Percentiles rank a stretch among this genome's conserved stretches.
Evolutionary conservation across 2,329 filamentous ascomycete genomes (phyloP).

Genomic region (Septoria petroselini): DNA sequence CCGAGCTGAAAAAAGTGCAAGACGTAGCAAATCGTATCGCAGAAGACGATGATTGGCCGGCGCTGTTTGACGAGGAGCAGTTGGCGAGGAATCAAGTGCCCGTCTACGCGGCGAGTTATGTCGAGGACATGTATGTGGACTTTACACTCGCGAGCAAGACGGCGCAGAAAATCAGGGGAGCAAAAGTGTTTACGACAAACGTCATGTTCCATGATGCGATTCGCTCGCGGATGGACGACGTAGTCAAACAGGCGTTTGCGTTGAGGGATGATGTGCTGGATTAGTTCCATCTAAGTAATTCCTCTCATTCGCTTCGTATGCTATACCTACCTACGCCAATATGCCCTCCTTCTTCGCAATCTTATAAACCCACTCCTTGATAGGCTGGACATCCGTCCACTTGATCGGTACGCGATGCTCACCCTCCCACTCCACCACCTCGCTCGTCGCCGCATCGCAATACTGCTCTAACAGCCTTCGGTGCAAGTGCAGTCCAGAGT

Average conservation of each 20-base stretch:
- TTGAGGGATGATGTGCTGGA: conserved; percentile 69
- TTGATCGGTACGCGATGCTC: conserved; percentile 69
- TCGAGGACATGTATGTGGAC: conserved; percentile 93
- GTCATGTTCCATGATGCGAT: conserved; percentile 83
- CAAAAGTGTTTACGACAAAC: conserved; percentile 82
- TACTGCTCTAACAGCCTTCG: conserved; percentile 56
- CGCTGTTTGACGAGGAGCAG: conserved; percentile 71
- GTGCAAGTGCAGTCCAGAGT: conserved; percentile 60
- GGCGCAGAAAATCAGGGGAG: conserved; percentile 68
- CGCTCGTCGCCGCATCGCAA: conserved; percentile 54
- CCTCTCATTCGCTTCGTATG: too few relatives aligned
- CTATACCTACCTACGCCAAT: too few relatives aligned
- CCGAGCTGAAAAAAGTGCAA: conserved; percentile 67
- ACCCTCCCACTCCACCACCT: conserved; percentile 69
- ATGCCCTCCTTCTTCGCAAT: conserved; percentile 51
- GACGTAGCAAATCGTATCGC: conserved; percentile 71
- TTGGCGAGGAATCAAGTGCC: conserved; percentile 76
- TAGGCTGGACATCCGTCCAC: conserved; percentile 58
- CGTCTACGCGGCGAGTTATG: conserved; percentile 77
- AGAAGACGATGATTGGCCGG: conserved; percentile 64
- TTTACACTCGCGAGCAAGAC: conserved; percentile 70
- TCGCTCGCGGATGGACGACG: conserved; percentile 67
- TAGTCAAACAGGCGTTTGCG: conserved; percentile 71
- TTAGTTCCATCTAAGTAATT: too few relatives aligned
- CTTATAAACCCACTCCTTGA: conserved; percentile 54